Percentiles rank a stretch among this genome's conserved stretches.
These are phyloP conservation scores for Crithidia thermophila DNA, from an alignment of 208 protist genomes.

Conservation along the genomic window DNA sequence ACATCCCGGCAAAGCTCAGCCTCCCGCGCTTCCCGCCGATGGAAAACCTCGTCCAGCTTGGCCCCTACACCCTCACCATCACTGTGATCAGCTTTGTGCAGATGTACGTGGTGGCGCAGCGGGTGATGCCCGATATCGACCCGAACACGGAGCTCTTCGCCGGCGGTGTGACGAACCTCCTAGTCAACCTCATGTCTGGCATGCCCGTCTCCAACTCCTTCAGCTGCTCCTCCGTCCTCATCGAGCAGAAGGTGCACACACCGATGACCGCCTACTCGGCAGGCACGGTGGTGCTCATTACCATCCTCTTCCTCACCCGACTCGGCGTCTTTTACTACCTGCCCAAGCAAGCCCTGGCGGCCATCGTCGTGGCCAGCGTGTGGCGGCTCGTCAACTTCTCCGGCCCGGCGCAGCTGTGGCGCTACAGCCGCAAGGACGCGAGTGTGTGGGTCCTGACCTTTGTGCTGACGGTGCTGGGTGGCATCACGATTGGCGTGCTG, in stretches of 20 bases:
- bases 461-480: conserved; percentile 48
- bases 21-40: conserved; percentile 41
- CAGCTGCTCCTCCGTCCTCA: conserved; percentile 54
- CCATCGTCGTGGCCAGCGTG: conserved; percentile 55
- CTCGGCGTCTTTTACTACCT: conserved; percentile 64
- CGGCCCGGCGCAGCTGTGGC: conserved; percentile 38
- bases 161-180: conserved; percentile 45
- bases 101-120: conserved; percentile 61
- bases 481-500: conserved; percentile 59
- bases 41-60: conserved; percentile 45
- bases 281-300: conserved; percentile 45
- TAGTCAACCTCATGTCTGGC: conserved; percentile 49
- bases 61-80: conserved; percentile 60
- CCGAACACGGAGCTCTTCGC: conserved; percentile 60
- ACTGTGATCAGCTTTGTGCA: conserved; percentile 65
- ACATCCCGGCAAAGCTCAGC: conserved; percentile 35
- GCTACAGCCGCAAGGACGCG: conserved; percentile 56
- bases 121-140: conserved; percentile 52
- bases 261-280: conserved; percentile 47
- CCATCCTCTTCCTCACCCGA: conserved; percentile 45
- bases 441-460: conserved; percentile 63
- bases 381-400: conserved; percentile 59
- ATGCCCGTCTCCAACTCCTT: conserved; percentile 66
- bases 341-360: conserved; percentile 57
- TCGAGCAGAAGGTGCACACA: conserved; percentile 48